phyloP scores from a whole-genome alignment of 2,329 filamentous ascomycete genomes.

The Scedosporium minutisporum region DNA sequence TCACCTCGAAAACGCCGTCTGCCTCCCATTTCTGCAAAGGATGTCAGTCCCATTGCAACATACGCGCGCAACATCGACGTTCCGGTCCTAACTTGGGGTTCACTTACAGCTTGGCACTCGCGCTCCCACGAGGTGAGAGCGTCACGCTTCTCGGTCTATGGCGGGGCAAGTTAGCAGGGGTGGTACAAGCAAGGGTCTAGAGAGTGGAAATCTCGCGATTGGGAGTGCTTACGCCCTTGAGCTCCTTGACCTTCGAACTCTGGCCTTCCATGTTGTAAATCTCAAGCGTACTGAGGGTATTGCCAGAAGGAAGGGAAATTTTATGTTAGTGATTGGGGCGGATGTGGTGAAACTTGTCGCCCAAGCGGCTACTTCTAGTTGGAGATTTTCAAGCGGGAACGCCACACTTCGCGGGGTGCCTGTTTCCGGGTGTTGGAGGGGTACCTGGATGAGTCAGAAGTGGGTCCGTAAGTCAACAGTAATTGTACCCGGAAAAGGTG shows the following conservation, averaged over 20 bases:
- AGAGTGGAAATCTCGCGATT: constrained; percentile 5
- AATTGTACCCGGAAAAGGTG: not conserved
- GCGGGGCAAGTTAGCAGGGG: constrained; percentile 10
- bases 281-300: not conserved
- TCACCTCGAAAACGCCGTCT: constrained; percentile 62
- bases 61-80: not conserved
- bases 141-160: constrained; percentile 77
- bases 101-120: constrained; percentile 48
- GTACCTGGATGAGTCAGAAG: not conserved
- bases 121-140: constrained; percentile 75
- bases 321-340: constrained; percentile 1
- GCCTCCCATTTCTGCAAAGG: constrained; percentile 53
- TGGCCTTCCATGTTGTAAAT: constrained; percentile 8
- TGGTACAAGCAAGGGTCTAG: constrained; percentile 4
- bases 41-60: not conserved
- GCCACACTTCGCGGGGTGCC: constrained; percentile 4
- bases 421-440: not conserved
- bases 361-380: not conserved
- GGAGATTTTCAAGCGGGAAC: not conserved
- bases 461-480: not conserved
- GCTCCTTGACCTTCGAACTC: constrained; percentile 51
- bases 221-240: constrained; percentile 40
- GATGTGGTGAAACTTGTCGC: not conserved
- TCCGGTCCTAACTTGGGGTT: not conserved
- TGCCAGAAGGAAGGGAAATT: constrained; percentile 3